Conservation (phyloP, 441 rosid species). For the Capsella rubella region DNA sequence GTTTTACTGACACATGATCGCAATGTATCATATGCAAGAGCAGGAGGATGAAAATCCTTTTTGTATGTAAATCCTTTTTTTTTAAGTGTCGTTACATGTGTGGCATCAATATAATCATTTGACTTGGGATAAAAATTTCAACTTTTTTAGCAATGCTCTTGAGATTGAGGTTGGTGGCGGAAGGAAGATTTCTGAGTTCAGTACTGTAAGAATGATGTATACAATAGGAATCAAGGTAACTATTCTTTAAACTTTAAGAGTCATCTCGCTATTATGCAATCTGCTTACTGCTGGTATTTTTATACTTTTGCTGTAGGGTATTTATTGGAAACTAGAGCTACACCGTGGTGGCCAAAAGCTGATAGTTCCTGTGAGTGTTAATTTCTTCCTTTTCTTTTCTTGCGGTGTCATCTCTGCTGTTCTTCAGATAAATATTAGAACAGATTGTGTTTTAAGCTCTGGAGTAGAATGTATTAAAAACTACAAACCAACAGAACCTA, state of each 20-base stretch:
- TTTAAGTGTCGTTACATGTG: neutral
- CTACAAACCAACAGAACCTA: neutral
- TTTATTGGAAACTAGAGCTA: slow-evolving; percentile 90
- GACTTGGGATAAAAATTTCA: slow-evolving; percentile 21
- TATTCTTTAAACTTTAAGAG: neutral
- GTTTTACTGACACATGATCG: slow-evolving; percentile 16
- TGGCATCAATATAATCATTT: slow-evolving; percentile 26
- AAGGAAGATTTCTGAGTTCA: slow-evolving; percentile 88
- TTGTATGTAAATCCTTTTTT: neutral
- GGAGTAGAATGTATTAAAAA: neutral
- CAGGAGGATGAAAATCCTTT: neutral
- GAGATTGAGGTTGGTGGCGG: slow-evolving; percentile 97
- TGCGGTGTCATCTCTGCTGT: neutral
- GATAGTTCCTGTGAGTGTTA: slow-evolving; percentile 77
- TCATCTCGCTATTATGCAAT: slow-evolving; percentile 1
- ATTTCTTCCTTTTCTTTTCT: slow-evolving; percentile 4
- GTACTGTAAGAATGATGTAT: slow-evolving; percentile 82
- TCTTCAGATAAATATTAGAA: neutral
- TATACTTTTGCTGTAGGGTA: slow-evolving; percentile 65
- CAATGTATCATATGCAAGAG: neutral
- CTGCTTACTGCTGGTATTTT: slow-evolving; percentile 10
- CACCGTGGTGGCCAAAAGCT: slow-evolving; percentile 89
- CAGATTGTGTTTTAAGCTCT: slow-evolving; percentile 4
- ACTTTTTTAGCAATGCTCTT: slow-evolving; percentile 68
- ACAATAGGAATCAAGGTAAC: slow-evolving; percentile 89